phyloP scores from a whole-genome alignment of 495 filamentous ascomycete genomes.

The Penicillium desertorum region DNA sequence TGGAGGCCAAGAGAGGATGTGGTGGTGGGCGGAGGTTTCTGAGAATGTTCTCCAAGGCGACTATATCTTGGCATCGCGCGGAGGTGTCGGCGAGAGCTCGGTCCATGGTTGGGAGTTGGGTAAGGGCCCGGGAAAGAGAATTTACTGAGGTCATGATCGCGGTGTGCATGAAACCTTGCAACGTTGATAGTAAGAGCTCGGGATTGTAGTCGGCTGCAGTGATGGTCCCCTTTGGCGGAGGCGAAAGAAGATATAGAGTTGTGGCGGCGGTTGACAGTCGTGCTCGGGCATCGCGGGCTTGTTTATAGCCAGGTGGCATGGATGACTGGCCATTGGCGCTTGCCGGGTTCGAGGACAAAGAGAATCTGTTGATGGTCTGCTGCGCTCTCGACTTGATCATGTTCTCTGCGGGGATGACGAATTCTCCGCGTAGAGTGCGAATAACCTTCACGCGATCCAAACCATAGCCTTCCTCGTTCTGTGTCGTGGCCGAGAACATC shows the following conservation, averaged over 20 bases:
- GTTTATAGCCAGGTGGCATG: conserved; percentile 63
- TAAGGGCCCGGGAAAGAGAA: conserved; percentile 68
- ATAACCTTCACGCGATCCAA: conserved; percentile 70
- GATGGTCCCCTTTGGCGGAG: conserved; percentile 38
- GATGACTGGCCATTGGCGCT: conserved; percentile 28
- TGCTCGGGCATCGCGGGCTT: conserved; percentile 74
- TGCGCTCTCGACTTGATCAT: conserved; percentile 67
- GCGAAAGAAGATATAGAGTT: conserved; percentile 80
- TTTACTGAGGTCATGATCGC: conserved; percentile 73
- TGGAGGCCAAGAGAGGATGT: conserved; percentile 58
- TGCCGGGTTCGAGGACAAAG: conserved; percentile 61
- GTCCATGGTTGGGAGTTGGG: conserved; percentile 77
- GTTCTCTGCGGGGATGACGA: conserved; percentile 69
- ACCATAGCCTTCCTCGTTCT: conserved; percentile 73
- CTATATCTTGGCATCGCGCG: conserved; percentile 83
- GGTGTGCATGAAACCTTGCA: conserved; percentile 77
- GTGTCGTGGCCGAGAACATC: conserved; percentile 61
- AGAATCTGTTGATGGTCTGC: conserved; percentile 81
- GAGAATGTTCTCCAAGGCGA: conserved; percentile 79
- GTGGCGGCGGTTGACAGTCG: conserved; percentile 71
- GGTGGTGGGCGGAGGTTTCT: conserved; percentile 61
- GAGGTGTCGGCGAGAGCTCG: conserved; percentile 79
- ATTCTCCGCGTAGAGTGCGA: conserved; percentile 61
- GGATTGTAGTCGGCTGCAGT: conserved; percentile 49
- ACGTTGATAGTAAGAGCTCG: conserved; percentile 67